Percentiles rank a stretch among this genome's conserved stretches.
Evolutionary conservation across 2,329 filamentous ascomycete genomes (phyloP).

Genomic region (Graphilbum sp.): DNA sequence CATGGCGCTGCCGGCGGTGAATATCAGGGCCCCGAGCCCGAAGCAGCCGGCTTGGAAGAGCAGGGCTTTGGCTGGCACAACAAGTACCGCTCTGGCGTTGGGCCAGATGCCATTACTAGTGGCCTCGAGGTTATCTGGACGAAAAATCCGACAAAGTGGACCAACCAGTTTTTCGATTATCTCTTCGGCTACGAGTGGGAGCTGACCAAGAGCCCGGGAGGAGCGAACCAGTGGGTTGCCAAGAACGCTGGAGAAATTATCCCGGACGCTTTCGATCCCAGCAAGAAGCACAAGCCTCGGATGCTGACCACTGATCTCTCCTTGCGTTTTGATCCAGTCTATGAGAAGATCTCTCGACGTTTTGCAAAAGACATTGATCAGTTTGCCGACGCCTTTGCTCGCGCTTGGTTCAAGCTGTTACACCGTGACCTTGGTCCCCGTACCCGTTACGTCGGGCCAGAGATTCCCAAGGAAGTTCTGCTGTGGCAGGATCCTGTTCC

Average conservation of each 20-base stretch:
- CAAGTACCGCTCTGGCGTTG: constrained; percentile 47
- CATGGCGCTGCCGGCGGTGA: constrained; percentile 52
- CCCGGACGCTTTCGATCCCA: constrained; percentile 52
- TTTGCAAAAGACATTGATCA: constrained; percentile 54
- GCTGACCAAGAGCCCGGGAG: constrained; percentile 56
- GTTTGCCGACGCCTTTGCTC: constrained; percentile 51
- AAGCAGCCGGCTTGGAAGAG: constrained; percentile 43
- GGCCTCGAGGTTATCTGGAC: constrained; percentile 72
- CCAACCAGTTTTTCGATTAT: constrained; percentile 57
- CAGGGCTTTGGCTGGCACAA: constrained; percentile 63
- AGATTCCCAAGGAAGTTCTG: constrained; percentile 53
- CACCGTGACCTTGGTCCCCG: constrained; percentile 66
- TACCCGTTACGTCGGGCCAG: constrained; percentile 55
- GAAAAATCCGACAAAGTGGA: constrained; percentile 60
- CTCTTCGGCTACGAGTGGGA: constrained; percentile 70
- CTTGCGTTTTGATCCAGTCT: constrained; percentile 53
- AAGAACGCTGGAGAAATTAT: constrained; percentile 51
- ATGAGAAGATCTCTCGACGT: constrained; percentile 59
- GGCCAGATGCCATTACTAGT: constrained; percentile 56
- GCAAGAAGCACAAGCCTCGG: constrained; percentile 55
- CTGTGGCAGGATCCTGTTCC: constrained; percentile 64
- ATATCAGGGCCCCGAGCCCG: constrained; percentile 52
- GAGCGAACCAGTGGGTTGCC: constrained; percentile 62
- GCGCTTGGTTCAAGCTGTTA: constrained; percentile 71
- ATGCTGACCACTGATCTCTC: constrained; percentile 67